Evolutionary conservation across 768 basidiomycete species (phyloP).

Genomic region (Calvatia gigantea): DNA sequence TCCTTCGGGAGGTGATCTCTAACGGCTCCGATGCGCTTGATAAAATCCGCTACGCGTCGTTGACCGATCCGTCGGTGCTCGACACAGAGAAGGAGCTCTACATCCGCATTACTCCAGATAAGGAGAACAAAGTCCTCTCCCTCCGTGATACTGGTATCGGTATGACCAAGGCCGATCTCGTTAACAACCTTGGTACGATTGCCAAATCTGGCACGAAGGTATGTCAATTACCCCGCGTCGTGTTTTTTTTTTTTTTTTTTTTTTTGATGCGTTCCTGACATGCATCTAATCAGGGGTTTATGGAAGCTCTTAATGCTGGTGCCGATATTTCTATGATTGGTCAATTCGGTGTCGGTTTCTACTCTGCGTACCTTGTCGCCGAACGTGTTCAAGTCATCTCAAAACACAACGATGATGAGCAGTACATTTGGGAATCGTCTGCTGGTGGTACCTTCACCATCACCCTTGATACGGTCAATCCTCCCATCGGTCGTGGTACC

Average conservation of each 20-base stretch:
- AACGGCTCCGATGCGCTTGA: conserved; percentile 98
- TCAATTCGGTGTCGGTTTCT: conserved; percentile 99
- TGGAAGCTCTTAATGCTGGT: conserved; percentile 93
- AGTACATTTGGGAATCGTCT: conserved; percentile 99
- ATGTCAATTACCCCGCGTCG: conserved; percentile 17
- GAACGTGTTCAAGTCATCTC: conserved; percentile 98
- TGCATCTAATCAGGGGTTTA: conserved; percentile 77
- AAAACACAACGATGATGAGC: conserved; percentile 99
- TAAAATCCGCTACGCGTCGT: conserved; percentile 95
- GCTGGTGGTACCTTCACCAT: conserved; percentile 99
- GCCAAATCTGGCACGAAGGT: conserved; percentile 95
- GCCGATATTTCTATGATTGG: conserved; percentile 96
- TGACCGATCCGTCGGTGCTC: conserved; percentile 89
- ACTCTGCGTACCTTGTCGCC: conserved; percentile 98
- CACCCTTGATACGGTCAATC: conserved; percentile 88
- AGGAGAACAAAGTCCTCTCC: conserved; percentile 87
- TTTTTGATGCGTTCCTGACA: conserved; percentile 13
- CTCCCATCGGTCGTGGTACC: conserved; percentile 88
- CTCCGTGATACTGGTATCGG: conserved; percentile 97
- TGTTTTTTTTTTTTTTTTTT: too few relatives aligned
- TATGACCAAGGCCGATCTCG: conserved; percentile 99
- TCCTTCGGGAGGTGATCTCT: conserved; percentile 97
- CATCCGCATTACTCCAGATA: conserved; percentile 94
- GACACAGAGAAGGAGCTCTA: conserved; percentile 89
- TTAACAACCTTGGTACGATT: conserved; percentile 98